Conservation (phyloP, 2,329 filamentous ascomycete species). For the Sordariomycetes sp. region DNA sequence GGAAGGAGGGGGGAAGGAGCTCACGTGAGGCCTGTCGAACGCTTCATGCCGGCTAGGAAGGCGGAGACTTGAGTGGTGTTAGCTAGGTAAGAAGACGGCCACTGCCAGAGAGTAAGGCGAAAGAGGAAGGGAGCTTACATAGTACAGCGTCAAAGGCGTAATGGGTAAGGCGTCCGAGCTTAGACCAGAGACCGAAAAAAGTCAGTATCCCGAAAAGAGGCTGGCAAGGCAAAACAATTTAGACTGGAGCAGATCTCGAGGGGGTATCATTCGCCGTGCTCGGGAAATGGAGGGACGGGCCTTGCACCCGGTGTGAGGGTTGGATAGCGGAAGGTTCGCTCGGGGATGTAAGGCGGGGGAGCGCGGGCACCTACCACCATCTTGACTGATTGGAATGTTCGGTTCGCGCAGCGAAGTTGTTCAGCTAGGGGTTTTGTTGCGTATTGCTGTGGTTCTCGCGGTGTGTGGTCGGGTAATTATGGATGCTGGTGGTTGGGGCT, state of each 20-base stretch:
- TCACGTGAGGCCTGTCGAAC: constrained; percentile 96
- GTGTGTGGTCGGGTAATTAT: neutral
- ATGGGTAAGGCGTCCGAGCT: constrained; percentile 88
- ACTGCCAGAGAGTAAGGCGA: neutral
- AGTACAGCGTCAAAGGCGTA: constrained; percentile 95
- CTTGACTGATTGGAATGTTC: neutral
- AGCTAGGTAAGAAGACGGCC: neutral
- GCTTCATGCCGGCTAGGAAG: constrained; percentile 92
- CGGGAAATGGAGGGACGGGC: neutral
- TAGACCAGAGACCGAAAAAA: constrained; percentile 48
- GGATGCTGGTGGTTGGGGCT: too few relatives aligned
- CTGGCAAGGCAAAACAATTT: neutral
- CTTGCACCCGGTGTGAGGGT: neutral
- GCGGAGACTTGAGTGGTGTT: constrained; percentile 59
- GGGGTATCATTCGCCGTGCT: neutral
- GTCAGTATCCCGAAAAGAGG: constrained; percentile 55
- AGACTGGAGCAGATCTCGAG: neutral
- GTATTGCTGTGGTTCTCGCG: neutral
- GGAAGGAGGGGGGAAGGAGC: constrained; percentile 18
- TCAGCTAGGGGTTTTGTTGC: neutral
- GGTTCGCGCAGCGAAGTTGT: neutral
- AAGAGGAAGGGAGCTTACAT: constrained; percentile 36
- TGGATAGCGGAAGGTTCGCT: neutral
- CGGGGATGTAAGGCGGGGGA: neutral
- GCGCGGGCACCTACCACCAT: constrained; percentile 8